Evolutionary conservation across 257 asterid species (phyloP), one percentile per base, ranked within the genome.

Genomic region (Solanum chaucha): DNA sequence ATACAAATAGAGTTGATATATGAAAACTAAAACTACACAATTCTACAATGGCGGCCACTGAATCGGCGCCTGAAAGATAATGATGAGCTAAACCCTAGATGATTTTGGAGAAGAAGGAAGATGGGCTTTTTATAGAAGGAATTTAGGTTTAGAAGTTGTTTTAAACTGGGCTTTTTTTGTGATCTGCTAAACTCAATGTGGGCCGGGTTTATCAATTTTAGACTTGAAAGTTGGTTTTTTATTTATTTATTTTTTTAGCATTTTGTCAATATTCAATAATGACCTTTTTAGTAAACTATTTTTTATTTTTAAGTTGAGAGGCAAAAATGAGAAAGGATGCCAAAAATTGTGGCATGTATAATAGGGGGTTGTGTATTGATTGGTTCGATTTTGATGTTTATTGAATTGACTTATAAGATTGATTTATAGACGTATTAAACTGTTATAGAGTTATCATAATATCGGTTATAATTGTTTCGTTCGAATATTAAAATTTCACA

Each of bases 381-480:
- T 20, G 10, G 24, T 58, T 58, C 5, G 1, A 58, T 58, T 58
- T 58, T 58, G 26, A 20, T 0, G 11, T 58, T 58, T 58, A 58
- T 58, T 58, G 24, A 7, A 0, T 58, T 58, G 12, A 58, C 2
- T 58, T 3, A 58, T 58, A 2, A 3, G 5, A 8, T 58, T 0
- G 26, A 58, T 58, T 58, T 58, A 3, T 19, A 20, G 0, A 20
- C 9, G 0, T 20, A 0, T 20, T 1, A 3, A 58, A 19, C 0
- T 20, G 10, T 3, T 58, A 19, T 19, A 58, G 4, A 19, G 5
- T 3, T 1, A 58, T 19, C 1, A 58, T 7, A 4, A 58, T 58
- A 58, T 19, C 1, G 24, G 0, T 19, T 58, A 8, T 58, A 6
- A 48, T 48, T 14, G 8, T 48, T 48, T 48, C 0, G 20, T 48